Conservation (phyloP, 352 stramenopile genomes). For the Phytophthora cactorum region DNA sequence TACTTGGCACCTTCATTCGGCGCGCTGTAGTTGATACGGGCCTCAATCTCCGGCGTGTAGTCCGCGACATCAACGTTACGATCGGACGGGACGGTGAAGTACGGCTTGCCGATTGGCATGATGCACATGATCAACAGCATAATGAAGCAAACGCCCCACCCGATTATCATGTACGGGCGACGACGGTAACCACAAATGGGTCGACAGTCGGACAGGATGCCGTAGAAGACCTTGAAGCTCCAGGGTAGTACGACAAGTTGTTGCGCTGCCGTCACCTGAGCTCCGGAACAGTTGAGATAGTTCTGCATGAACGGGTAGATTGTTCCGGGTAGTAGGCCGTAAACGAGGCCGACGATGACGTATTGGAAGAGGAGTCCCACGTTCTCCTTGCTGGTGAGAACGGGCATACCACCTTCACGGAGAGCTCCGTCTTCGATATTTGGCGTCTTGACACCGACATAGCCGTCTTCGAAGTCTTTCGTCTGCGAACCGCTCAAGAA, state of each 20-base stretch:
- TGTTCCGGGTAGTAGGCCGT: constrained; percentile 32
- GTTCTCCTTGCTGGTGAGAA: constrained; percentile 38
- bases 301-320: constrained; percentile 32
- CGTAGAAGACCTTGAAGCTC: constrained; percentile 6
- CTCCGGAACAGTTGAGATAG: constrained; percentile 47
- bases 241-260: no score
- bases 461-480: constrained; percentile 28
- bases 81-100: no score
- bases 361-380: constrained; percentile 50
- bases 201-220: background rate
- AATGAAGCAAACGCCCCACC: constrained; percentile 29
- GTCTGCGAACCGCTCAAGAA: constrained; percentile 32
- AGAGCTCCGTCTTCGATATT: constrained; percentile 28
- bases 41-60: no score
- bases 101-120: no score
- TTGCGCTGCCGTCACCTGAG: constrained; percentile 41
- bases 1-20: no score
- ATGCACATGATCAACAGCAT: no score
- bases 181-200: no score
- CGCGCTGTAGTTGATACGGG: no score
- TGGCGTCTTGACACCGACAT: constrained; percentile 24
- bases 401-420: constrained; percentile 29
- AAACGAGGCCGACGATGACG: constrained; percentile 10
- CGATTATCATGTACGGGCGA: constrained; percentile 48
- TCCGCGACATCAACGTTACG: no score